Conservation (phyloP, 2,329 filamentous ascomycete species). For the Xylaria sp. region DNA sequence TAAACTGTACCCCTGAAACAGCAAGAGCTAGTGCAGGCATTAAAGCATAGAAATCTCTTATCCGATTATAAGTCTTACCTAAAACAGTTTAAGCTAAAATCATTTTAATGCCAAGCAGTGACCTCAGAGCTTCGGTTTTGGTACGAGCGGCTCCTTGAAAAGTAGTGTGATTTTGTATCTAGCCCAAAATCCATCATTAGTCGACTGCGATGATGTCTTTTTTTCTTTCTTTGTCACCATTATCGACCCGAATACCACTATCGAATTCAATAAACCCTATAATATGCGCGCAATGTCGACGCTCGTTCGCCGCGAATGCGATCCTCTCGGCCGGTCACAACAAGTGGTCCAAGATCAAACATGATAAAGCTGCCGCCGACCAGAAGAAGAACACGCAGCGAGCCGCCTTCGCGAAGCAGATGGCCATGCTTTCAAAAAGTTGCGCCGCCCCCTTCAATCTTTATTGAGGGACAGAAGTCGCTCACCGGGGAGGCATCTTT, state of each 20-base stretch:
- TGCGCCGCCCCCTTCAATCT: slow-evolving; percentile 32
- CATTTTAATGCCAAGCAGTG: slow-evolving; percentile 14
- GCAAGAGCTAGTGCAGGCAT: slow-evolving; percentile 17
- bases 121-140: slow-evolving; percentile 17
- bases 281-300: slow-evolving; percentile 61
- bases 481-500: background rate
- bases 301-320: slow-evolving; percentile 60
- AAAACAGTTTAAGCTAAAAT: slow-evolving; percentile 14
- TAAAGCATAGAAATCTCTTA: slow-evolving; percentile 2
- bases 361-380: slow-evolving; percentile 91
- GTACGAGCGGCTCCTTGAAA: background rate
- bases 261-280: slow-evolving; percentile 31
- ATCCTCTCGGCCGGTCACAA: slow-evolving; percentile 76
- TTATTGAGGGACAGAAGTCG: background rate
- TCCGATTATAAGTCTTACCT: slow-evolving; percentile 8
- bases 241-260: slow-evolving; percentile 26
- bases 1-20: slow-evolving; percentile 30
- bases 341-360: slow-evolving; percentile 95
- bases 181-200: background rate
- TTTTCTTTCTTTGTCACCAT: slow-evolving; percentile 31
- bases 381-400: slow-evolving; percentile 79
- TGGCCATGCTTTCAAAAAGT: slow-evolving; percentile 81
- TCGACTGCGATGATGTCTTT: slow-evolving; percentile 37
- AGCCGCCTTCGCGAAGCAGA: slow-evolving; percentile 74
- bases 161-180: background rate